phyloP scores from a whole-genome alignment of 306 rosid genomes.

The Arachis hypogaea region DNA sequence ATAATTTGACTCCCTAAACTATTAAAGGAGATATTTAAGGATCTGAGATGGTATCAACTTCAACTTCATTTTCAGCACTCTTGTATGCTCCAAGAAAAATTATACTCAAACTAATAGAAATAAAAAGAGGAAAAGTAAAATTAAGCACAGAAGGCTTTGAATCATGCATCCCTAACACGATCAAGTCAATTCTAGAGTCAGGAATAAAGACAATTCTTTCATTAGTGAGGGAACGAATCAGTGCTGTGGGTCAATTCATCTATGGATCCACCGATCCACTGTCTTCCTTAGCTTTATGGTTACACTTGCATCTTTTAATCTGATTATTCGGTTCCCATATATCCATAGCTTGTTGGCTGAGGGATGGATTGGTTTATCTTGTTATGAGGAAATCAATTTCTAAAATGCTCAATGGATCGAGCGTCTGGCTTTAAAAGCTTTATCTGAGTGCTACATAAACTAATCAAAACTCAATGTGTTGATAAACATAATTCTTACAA shows the following conservation, averaged over 20 bases:
- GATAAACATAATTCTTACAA: background rate
- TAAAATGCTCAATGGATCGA: background rate
- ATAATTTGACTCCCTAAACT: background rate
- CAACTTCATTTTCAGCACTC: too few species aligned
- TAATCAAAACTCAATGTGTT: background rate
- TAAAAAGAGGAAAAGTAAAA: too few species aligned
- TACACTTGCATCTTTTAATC: background rate
- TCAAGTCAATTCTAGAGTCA: too few species aligned
- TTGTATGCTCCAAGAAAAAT: too few species aligned
- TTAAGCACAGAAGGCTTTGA: background rate
- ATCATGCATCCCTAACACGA: background rate
- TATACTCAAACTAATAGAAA: too few species aligned
- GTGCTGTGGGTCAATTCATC: too few species aligned
- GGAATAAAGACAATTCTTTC: too few species aligned
- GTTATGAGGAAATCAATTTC: background rate
- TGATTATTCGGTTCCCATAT: background rate
- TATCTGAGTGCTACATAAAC: background rate
- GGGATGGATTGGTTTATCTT: background rate
- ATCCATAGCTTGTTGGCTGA: background rate
- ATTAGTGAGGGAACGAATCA: too few species aligned
- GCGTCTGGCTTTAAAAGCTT: background rate
- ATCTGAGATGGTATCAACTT: too few species aligned
- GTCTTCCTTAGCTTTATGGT: background rate
- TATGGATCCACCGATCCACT: too few species aligned
- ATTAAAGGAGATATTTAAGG: background rate